These are phyloP conservation scores for Trapa bicornis DNA, from an alignment of 345 rosid genomes.

Conservation along the genomic window DNA sequence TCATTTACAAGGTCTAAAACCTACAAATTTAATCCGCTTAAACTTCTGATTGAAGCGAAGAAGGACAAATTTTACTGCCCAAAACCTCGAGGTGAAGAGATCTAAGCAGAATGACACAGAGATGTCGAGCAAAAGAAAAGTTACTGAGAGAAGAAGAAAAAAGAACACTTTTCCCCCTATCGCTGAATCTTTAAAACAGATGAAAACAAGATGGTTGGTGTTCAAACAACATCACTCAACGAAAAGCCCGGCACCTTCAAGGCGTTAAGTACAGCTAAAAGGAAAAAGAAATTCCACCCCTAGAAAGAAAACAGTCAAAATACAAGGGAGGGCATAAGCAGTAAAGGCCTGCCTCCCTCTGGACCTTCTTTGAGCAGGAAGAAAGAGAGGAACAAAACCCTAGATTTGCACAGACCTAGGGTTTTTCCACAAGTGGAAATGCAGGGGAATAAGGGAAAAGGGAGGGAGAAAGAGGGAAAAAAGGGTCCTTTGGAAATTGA, in stretches of 20 bases:
- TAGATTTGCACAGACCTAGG: neutral
- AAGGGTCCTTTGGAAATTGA: neutral
- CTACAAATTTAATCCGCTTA: neutral
- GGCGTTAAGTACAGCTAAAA: conserved; percentile 1
- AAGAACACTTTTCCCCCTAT: neutral
- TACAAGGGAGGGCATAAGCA: conserved; percentile 7
- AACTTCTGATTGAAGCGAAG: neutral
- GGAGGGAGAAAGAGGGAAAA: neutral
- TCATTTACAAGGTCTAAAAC: conserved; percentile 43
- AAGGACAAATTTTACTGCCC: no score
- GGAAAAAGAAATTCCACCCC: conserved; percentile 9
- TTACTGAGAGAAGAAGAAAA: no score
- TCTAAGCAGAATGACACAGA: neutral
- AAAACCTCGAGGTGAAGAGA: neutral
- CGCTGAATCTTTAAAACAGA: neutral
- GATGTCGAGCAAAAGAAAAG: no score
- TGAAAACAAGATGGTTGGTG: neutral
- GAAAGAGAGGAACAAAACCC: neutral
- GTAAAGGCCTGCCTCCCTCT: no score
- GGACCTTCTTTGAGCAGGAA: neutral
- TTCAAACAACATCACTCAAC: conserved; percentile 1
- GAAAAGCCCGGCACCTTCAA: conserved; percentile 6
- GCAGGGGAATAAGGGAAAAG: neutral
- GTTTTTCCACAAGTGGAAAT: neutral
- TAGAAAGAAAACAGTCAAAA: conserved; percentile 4